Conservation (phyloP, 495 filamentous ascomycete species). For the Aspergillus incahuasiensis region DNA sequence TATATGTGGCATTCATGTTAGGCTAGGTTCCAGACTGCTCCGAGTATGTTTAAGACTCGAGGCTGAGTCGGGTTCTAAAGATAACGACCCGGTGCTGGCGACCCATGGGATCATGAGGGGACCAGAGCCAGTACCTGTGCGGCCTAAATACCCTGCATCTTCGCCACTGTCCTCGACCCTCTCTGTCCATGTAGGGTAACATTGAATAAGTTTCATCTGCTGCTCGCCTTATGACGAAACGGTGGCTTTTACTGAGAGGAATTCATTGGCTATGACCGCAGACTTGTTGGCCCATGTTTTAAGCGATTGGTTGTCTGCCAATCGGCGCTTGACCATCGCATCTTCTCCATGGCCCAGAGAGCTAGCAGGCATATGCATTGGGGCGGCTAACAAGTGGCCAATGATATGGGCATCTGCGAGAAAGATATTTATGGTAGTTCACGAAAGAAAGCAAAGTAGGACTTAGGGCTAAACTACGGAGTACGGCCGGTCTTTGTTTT, state of each 20-base stretch:
- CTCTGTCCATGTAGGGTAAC: too few species aligned
- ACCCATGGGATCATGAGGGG: not conserved
- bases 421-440: too few species aligned
- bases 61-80: not conserved
- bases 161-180: too few species aligned
- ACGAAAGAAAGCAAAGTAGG: too few species aligned
- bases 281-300: not conserved
- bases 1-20: too few species aligned
- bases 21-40: not conserved
- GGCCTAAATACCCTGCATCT: too few species aligned
- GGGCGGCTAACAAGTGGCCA: not conserved
- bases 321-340: not conserved
- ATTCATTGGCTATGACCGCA: not conserved
- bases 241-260: too few species aligned
- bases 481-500: too few species aligned
- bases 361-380: not conserved
- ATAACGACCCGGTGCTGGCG: not conserved
- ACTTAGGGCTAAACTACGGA: too few species aligned
- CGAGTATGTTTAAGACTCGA: not conserved
- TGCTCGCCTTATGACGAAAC: too few species aligned
- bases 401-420: too few species aligned
- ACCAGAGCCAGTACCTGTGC: not conserved
- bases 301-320: not conserved
- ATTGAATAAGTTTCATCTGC: too few species aligned
- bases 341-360: not conserved